Conservation (phyloP, 805 yeast species). For the Barnettozyma sp. region DNA sequence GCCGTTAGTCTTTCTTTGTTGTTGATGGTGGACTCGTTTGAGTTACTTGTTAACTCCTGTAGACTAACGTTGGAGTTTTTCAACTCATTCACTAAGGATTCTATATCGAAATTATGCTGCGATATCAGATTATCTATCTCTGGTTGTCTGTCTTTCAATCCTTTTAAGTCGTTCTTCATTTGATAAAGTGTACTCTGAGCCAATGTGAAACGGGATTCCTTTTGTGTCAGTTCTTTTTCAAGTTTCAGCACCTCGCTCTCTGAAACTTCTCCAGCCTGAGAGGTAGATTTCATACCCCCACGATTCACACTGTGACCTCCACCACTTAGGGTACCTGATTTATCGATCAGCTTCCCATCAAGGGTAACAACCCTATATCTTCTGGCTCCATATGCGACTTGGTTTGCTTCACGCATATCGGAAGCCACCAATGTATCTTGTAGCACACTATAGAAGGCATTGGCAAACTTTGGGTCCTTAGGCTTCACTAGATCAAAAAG, state of each 20-base stretch:
- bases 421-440: conserved; percentile 84
- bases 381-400: conserved; percentile 76
- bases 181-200: conserved; percentile 46
- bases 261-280: conserved; percentile 38
- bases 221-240: conserved; percentile 42
- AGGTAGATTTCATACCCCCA: conserved; percentile 64
- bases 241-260: conserved; percentile 51
- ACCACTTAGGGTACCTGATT: conserved; percentile 94
- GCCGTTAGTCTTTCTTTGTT: conserved; percentile 35
- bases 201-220: conserved; percentile 47
- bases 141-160: conserved; percentile 60
- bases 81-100: conserved; percentile 48
- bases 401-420: conserved; percentile 71
- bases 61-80: conserved; percentile 39
- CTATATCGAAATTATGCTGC: conserved; percentile 55
- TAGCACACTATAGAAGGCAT: conserved; percentile 85
- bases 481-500: conserved; percentile 78
- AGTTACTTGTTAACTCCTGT: conserved; percentile 29
- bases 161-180: conserved; percentile 53
- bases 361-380: conserved; percentile 87
- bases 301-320: conserved; percentile 71
- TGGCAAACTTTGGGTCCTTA: conserved; percentile 57
- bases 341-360: conserved; percentile 87
- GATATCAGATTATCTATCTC: conserved; percentile 57
- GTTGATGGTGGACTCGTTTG: conserved; percentile 15